These are phyloP conservation scores for Cryphonectria nitschkei DNA, from an alignment of 2,329 filamentous ascomycete species.

Conservation along the genomic window DNA sequence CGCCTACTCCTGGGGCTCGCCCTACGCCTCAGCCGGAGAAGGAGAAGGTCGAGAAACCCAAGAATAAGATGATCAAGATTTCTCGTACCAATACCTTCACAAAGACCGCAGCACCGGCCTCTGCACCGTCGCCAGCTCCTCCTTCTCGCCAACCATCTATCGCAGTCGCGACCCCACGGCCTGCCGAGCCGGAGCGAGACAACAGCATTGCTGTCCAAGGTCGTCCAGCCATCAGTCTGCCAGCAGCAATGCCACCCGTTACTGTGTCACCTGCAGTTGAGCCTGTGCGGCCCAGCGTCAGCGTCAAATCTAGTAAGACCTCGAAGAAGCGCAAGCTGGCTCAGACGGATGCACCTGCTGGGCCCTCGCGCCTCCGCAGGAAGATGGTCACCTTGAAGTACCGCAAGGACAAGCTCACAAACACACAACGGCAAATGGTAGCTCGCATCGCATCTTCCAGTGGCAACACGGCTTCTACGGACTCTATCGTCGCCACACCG, in stretches of 20 bases:
- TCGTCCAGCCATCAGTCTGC: conserved; percentile 13
- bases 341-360: conserved; percentile 16
- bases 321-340: conserved; percentile 29
- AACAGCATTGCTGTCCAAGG: conserved; percentile 28
- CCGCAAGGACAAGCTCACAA: conserved; percentile 6
- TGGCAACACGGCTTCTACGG: background rate
- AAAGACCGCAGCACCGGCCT: conserved; percentile 14
- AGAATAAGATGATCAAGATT: conserved; percentile 39
- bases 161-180: conserved; percentile 19
- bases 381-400: conserved; percentile 23
- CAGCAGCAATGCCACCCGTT: conserved; percentile 17
- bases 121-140: conserved; percentile 15
- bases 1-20: conserved; percentile 26
- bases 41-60: conserved; percentile 35
- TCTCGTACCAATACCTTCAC: conserved; percentile 21
- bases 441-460: conserved; percentile 17
- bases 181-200: conserved; percentile 18
- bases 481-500: conserved; percentile 26
- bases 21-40: conserved; percentile 32
- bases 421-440: conserved; percentile 15
- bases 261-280: conserved; percentile 15
- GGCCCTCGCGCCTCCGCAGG: conserved; percentile 10
- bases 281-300: conserved; percentile 14
- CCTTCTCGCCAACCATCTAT: conserved; percentile 25
- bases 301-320: conserved; percentile 18